Evolutionary conservation across 306 rosid species (phyloP), one percentile per base, ranked within the genome.

Genomic region (Styphnolobium japonicum): DNA sequence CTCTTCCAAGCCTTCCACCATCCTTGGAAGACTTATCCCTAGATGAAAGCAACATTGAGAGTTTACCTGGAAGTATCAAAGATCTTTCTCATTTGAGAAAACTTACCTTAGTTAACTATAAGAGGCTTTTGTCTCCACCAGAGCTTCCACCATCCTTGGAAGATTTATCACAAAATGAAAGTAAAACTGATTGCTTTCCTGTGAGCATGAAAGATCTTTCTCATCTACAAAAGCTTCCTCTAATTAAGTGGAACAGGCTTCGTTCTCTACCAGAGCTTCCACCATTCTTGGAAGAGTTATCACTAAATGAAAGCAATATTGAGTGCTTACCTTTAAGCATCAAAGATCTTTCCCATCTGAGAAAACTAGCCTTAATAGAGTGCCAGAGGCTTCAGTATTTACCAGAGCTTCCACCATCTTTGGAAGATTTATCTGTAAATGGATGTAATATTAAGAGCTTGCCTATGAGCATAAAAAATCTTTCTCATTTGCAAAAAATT

Each of bases 1-100:
- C 60, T 18, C 25, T 75, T 16, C 79, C 79, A 27, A 75, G 45
- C 70, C 79, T 75, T 43, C 79, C 79, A 29, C 45, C 79, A 75
- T 75, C 79, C 29, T 75, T 75, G 70, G 79, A 75, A 60, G 60
- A 75, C 42, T 75, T 75, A 29, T 75, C 70, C 46, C 67, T 75
- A 39, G 79, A 75, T 60, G 70, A 60, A 75, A 75, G 79, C 34
- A 48, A 27, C 10, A 75, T 75, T 29, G 70, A 27, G 21, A 16
- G 58, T 29, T 60, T 75, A 75, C 46, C 79, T 58, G 60, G 27
- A 25, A 75, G 70, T 60, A 60, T 75, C 67, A 73, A 73, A 56
- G 42, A 56, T 56, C 67, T 73, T 73, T 56, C 55, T 56, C 78
- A 56, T 15, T 60, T 75, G 79, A 75, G 18, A 75, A 75, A 27